Evolutionary conservation across 2,329 filamentous ascomycete genomes (phyloP).

Genomic region (Xenoacremonium recifei): DNA sequence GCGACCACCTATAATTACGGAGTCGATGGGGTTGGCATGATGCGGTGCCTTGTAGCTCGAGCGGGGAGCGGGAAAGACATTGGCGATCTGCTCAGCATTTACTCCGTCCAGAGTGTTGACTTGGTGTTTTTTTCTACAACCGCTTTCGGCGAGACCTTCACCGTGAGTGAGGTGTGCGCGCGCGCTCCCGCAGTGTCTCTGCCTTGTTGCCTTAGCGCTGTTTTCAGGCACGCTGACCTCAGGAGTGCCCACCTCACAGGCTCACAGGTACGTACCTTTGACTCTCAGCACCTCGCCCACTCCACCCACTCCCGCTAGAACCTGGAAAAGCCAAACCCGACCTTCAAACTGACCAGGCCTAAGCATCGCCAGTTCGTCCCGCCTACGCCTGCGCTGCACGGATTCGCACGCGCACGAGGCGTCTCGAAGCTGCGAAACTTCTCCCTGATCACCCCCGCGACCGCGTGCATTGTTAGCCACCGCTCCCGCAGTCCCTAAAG

Average conservation of each 20-base stretch:
- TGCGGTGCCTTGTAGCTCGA: too few relatives aligned
- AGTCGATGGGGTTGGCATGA: too few relatives aligned
- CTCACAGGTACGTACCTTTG: slow-evolving; percentile 23
- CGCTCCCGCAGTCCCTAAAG: too few relatives aligned
- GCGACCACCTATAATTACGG: too few relatives aligned
- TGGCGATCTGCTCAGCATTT: too few relatives aligned
- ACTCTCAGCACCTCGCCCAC: too few relatives aligned
- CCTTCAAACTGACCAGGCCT: slow-evolving; percentile 6
- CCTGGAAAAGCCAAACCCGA: slow-evolving; percentile 12
- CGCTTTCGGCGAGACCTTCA: not conserved
- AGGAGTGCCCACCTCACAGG: not conserved
- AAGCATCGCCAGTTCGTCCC: not conserved
- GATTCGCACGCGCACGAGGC: slow-evolving; percentile 2
- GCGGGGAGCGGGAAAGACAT: too few relatives aligned
- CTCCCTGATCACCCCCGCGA: too few relatives aligned
- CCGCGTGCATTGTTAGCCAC: too few relatives aligned
- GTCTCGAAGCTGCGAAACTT: not conserved
- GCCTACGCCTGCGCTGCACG: slow-evolving; percentile 5
- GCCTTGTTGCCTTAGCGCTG: slow-evolving; percentile 32
- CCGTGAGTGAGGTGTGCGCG: not conserved
- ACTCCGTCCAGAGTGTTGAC: too few relatives aligned
- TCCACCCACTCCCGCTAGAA: slow-evolving; percentile 10
- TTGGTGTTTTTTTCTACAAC: too few relatives aligned
- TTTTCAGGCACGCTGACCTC: slow-evolving; percentile 22
- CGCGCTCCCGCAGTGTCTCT: slow-evolving; percentile 12